Base-by-base conservation (phyloP, 495 filamentous ascomycete species). In the Aspergillus affinis region DNA sequence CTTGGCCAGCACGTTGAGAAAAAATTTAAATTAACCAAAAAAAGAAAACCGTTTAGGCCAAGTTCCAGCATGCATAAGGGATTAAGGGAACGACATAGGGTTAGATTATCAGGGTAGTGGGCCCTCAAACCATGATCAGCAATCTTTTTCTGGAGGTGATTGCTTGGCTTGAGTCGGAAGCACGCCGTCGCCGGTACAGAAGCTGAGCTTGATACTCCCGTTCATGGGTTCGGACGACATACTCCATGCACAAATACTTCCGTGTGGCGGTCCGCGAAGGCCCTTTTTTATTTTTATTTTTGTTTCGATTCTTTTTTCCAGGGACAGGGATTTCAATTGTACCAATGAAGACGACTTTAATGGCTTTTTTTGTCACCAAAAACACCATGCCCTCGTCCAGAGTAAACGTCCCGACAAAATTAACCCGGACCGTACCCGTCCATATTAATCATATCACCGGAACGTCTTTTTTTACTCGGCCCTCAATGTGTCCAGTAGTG, bases 101-200 rank as follows among this genome's bases (percentile, higher is more conserved):
- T 53, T 41, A 53, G 51, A 53, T 53, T 53, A 19, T 29, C 17
- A 36, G 51, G 9, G 18, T 6, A 18, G 20, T 53, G 51, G 29
- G 51, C 48, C 26, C 48, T 27, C 26, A 29, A 53, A 53, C 51
- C 51, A 29, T 53, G 51, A 53, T 53, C 51, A 53, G 51, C 51
- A 53, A 53, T 53, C 51, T 36, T 19, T 19, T 53, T 53, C 51
- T 19, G 23, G 51, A 41, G 36, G 36, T 41, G 36, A 41, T 53
- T 53, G 51, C 51, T 53, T 53, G 51, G 51, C 51, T 36, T 27
- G 27, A 36, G 36, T 53, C 51, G 51, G 51, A 18, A 32, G 27
- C 29, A 36, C 51, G 51, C 51, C 51, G 51, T 36, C 18, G 8
- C 2, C 9, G 50, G 26, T 27, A 53, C 29, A 36, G 23, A 26